A percentile compares a stretch with the other conserved stretches of the same genome.
Conservation (phyloP, 2,329 filamentous ascomycete species). For the Aspergillus texensis region DNA sequence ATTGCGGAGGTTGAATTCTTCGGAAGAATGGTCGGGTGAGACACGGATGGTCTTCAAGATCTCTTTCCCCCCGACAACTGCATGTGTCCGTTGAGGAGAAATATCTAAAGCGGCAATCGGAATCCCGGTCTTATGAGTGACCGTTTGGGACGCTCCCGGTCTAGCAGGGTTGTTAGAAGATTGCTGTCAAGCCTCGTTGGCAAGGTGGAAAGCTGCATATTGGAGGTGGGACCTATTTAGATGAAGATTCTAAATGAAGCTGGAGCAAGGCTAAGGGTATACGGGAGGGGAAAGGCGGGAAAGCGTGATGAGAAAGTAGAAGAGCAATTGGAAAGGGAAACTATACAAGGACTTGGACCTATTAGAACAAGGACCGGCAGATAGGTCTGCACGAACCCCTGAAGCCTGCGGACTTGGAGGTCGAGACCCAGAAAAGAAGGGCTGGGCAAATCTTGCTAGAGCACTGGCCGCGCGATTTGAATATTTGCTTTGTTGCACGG, state of each 20-base stretch:
- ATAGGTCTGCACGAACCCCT: slow-evolving; percentile 33
- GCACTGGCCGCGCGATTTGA: slow-evolving; percentile 50
- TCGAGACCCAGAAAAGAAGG: slow-evolving; percentile 57
- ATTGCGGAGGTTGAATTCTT: slow-evolving; percentile 66
- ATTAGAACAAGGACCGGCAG: slow-evolving; percentile 34
- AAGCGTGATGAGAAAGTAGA: slow-evolving; percentile 21
- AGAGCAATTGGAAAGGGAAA: slow-evolving; percentile 22
- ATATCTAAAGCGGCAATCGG: slow-evolving; percentile 66
- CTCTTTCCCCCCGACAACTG: slow-evolving; percentile 65
- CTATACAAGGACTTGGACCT: slow-evolving; percentile 45
- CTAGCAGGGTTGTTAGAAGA: slow-evolving; percentile 33
- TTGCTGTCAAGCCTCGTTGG: slow-evolving; percentile 8
- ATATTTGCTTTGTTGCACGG: slow-evolving; percentile 41
- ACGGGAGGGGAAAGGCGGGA: slow-evolving; percentile 2
- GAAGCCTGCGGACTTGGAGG: slow-evolving; percentile 55
- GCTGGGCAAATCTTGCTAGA: slow-evolving; percentile 56
- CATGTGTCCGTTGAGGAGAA: slow-evolving; percentile 65
- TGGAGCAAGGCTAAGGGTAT: not conserved
- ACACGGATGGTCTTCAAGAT: slow-evolving; percentile 68
- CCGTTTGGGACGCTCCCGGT: slow-evolving; percentile 55
- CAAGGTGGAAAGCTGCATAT: slow-evolving; percentile 8
- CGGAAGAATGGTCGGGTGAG: slow-evolving; percentile 58
- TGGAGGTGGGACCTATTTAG: not conserved
- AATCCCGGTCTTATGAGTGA: slow-evolving; percentile 66
- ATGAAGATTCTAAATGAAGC: slow-evolving; percentile 1